A percentile compares a stretch with the other conserved stretches of the same genome.
phyloP scores from a whole-genome alignment of 805 yeast species.

The Candida ascalaphidarum region DNA sequence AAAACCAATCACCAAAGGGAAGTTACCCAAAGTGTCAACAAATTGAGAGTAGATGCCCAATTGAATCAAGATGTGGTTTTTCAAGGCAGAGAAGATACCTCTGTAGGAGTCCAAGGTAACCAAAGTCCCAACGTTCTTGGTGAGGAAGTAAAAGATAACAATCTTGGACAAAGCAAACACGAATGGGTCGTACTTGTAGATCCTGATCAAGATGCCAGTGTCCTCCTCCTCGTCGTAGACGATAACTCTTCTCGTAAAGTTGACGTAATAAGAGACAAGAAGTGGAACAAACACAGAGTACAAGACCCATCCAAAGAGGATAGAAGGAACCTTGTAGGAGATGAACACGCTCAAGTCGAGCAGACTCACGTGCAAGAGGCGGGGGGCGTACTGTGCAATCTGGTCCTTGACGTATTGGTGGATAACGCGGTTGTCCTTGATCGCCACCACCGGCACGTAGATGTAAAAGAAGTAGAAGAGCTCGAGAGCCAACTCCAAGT shows the following conservation, averaged over 20 bases:
- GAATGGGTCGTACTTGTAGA: constrained; percentile 45
- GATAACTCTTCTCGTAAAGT: constrained; percentile 38
- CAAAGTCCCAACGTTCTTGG: constrained; percentile 22
- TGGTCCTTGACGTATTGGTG: constrained; percentile 28
- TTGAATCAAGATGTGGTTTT: constrained; percentile 23
- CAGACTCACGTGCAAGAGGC: constrained; percentile 12
- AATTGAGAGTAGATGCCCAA: constrained; percentile 31
- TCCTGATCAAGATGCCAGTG: constrained; percentile 22
- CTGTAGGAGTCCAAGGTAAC: constrained; percentile 15
- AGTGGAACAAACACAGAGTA: constrained; percentile 34
- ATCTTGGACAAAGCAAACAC: constrained; percentile 41
- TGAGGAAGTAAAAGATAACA: constrained; percentile 29
- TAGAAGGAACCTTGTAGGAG: constrained; percentile 17
- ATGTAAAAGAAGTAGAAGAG: constrained; percentile 20
- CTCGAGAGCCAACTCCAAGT: constrained; percentile 20
- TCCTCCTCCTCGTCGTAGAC: constrained; percentile 25
- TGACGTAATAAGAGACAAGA: constrained; percentile 40
- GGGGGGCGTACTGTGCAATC: constrained; percentile 15
- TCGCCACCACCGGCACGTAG: constrained; percentile 26
- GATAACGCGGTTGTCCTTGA: constrained; percentile 25
- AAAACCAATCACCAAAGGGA: constrained; percentile 38
- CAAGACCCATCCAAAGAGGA: constrained; percentile 31
- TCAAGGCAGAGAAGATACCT: constrained; percentile 18
- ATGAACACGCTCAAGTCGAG: constrained; percentile 30
- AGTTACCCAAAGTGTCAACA: constrained; percentile 32